These are phyloP conservation scores for Diplosphaera chodatii DNA, from an alignment of 139 green algal species.

Conservation along the genomic window DNA sequence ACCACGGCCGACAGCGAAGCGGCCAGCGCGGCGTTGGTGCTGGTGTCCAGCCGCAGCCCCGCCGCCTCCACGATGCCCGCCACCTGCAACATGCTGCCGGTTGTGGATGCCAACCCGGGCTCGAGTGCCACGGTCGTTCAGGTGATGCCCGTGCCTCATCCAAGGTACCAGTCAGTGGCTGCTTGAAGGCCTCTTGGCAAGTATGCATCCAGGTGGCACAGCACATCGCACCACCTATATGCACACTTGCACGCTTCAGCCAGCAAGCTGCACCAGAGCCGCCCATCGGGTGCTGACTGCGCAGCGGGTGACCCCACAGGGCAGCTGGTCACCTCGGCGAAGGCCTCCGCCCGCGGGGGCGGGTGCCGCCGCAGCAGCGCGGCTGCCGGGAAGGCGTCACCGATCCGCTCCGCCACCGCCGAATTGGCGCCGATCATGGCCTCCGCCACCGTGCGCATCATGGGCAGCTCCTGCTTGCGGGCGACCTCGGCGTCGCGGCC, in stretches of 20 bases:
- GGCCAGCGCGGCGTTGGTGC: slow-evolving; percentile 18
- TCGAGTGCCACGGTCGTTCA: no score
- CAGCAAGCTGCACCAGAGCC: no score
- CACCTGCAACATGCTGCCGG: no score
- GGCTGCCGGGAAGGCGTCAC: slow-evolving; percentile 30
- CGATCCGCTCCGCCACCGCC: slow-evolving; percentile 37
- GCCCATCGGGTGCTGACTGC: no score
- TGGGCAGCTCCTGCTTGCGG: slow-evolving; percentile 36
- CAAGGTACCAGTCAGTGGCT: no score
- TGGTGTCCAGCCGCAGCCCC: slow-evolving; percentile 14
- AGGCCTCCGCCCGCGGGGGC: slow-evolving; percentile 36
- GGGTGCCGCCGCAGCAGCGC: slow-evolving; percentile 55
- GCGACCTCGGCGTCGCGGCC: slow-evolving; percentile 23
- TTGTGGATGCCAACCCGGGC: background rate
- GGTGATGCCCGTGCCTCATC: no score
- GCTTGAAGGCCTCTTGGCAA: no score
- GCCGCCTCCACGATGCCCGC: slow-evolving; percentile 2
- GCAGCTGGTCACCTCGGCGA: slow-evolving; percentile 28
- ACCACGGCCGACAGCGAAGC: slow-evolving; percentile 14
- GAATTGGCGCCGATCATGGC: slow-evolving; percentile 50
- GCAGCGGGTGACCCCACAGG: no score
- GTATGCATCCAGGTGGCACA: no score
- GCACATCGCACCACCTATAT: no score
- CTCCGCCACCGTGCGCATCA: slow-evolving; percentile 57
- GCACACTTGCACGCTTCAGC: no score